These are phyloP conservation scores for Aspergillus ibericus DNA, from an alignment of 2,329 filamentous ascomycete genomes.

Conservation along the genomic window DNA sequence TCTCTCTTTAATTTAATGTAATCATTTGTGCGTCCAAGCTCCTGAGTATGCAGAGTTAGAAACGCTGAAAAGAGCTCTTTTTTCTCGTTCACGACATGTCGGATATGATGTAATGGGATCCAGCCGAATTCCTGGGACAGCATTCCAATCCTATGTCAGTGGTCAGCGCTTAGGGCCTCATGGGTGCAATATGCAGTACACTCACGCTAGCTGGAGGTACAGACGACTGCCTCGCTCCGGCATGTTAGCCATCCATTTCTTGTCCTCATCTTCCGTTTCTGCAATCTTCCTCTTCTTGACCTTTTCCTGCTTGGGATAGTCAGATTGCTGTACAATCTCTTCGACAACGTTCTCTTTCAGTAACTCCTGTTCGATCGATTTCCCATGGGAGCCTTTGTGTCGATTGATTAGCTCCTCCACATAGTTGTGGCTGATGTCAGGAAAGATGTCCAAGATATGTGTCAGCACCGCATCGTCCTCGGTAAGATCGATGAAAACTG, in stretches of 20 bases:
- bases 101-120: constrained; percentile 40
- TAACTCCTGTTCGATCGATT: not conserved
- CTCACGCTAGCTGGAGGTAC: constrained; percentile 25
- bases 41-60: constrained; percentile 24
- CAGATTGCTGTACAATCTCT: constrained; percentile 39
- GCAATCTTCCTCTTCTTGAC: constrained; percentile 39
- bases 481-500: not conserved
- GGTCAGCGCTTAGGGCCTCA: not conserved
- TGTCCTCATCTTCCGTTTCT: constrained; percentile 23
- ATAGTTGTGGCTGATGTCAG: constrained; percentile 48
- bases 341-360: constrained; percentile 40
- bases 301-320: constrained; percentile 48
- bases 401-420: constrained; percentile 39
- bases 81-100: constrained; percentile 31
- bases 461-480: constrained; percentile 26
- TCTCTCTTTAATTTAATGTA: constrained; percentile 22
- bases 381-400: constrained; percentile 6
- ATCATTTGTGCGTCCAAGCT: constrained; percentile 13
- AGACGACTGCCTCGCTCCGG: constrained; percentile 24
- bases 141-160: constrained; percentile 2
- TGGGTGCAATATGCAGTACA: not conserved
- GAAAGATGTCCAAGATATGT: constrained; percentile 47
- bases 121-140: constrained; percentile 35
- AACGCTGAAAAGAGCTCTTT: constrained; percentile 33
- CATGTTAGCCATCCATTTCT: constrained; percentile 30